Evolutionary conservation across 306 rosid genomes (phyloP), one percentile per base, ranked within the genome.

Genomic region (Vigna radiata): DNA sequence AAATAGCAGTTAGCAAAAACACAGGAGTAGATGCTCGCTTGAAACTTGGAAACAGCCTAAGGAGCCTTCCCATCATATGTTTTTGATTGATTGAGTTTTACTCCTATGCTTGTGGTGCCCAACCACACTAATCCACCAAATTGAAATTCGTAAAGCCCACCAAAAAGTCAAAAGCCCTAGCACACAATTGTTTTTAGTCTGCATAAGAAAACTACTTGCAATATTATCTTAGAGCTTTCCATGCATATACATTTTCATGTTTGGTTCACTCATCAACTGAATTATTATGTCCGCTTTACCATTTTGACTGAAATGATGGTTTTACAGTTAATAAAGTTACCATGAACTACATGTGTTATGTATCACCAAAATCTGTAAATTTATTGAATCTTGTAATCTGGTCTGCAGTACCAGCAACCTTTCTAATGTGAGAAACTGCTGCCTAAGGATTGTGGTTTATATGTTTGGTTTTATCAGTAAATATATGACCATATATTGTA

Each of bases 1-100:
- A 46, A 39, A 64, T 53, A 63, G 29, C 48, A 63, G 72, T 62
- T 72, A 39, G 31, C 59, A 72, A 79, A 72, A 72, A 43, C 14
- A 50, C 50, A 18, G 46, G 36, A 7, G 14, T 39, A 25, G 27
- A 76, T 75, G 43, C 76, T 78, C 23, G 48, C 5, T 39, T 60
- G 14, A 70, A 70, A 60, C 46, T 27, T 60, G 47, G n/a, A 7
- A 11, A 27, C 60, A 56, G 27, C 44, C 47, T 60, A 9, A 59
- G 13, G 23, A 39, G 33, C 71, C 62, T 53, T 58, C 36, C 37
- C 36, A 21, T 21, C 36, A 33, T n/a, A 56, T 19, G 63, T 37
- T 56, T 56, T 14, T 23, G 41, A 1, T 31, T 31, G 54, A 55
- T 75, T 37, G n/a, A n/a, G n/a, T n/a, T n/a, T n/a, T n/a, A n/a